Evolutionary conservation across 768 basidiomycete genomes (phyloP), one percentile per base, ranked within the genome.

Genomic region (Porphyrellus cyaneotinctus): DNA sequence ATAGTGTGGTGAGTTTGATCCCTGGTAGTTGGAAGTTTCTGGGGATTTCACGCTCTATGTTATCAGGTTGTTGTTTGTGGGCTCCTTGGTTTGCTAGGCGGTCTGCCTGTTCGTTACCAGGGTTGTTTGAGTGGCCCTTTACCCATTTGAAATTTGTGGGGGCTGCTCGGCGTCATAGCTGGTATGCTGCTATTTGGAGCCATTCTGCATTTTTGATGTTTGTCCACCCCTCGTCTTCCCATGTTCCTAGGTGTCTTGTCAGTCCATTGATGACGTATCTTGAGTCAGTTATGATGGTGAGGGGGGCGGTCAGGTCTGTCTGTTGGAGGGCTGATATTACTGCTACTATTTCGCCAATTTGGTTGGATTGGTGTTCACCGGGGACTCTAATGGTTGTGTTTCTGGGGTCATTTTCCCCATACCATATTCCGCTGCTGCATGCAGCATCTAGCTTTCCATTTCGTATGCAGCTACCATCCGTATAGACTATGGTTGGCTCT

Each of bases 191-290:
- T 0, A 20, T 14, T 49, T 54, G 30, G 47, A 61, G 46, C 24
- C 48, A 49, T 0, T 51, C 11, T 0, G 12, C 43, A 36, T 74
- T 71, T 2, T 32, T 17, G 0, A 58, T 42, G 0, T 36, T 44
- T 0, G 65, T 61, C 60, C 57, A 75, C 0, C 72, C 70, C 0
- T 14, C 12, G 37, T 72, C 60, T 36, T 73, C 69, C 57, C 63
- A 60, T 1, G 43, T 41, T 0, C 26, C 7, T 0, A 58, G 39
- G 48, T 58, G 37, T 15, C 47, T 24, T 3, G 61, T 56, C 12
- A 58, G 35, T 0, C 61, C 47, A 1, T 63, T 32, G 0, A 31
- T 31, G 30, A 35, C 33, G 15, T 35, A 14, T 35, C 13, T 35
- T 4, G 33, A 35, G 33, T 35, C 33, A 9, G 13, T 9, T 11